These are phyloP conservation scores for Chlamydomonas sp. DNA, from an alignment of 139 green algal species.

Conservation along the genomic window DNA sequence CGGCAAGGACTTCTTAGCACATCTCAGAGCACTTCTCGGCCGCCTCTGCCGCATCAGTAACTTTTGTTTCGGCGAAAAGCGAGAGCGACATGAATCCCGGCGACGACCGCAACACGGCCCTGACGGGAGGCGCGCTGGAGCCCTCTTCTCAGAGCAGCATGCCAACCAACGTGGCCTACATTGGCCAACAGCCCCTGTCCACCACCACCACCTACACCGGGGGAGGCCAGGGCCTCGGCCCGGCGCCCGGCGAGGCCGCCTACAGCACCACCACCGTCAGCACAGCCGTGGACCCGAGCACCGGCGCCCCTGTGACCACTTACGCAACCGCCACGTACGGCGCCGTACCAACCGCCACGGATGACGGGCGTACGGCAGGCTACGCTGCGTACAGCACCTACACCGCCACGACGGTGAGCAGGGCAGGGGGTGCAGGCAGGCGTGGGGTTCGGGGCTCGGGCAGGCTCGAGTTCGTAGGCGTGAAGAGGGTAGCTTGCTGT, in stretches of 20 bases:
- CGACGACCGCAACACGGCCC: no score
- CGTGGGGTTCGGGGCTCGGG: neutral
- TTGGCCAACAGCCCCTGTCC: no score
- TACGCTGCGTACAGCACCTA: slow-evolving; percentile 24
- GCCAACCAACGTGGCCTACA: no score
- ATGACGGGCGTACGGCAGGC: neutral
- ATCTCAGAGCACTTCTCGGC: no score
- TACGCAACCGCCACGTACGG: slow-evolving; percentile 13
- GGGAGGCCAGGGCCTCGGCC: neutral
- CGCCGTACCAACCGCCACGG: neutral
- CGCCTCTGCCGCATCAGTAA: no score
- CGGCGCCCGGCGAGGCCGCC: neutral
- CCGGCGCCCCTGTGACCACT: neutral
- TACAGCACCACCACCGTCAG: slow-evolving; percentile 26
- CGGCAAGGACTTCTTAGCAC: no score
- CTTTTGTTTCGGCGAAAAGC: no score
- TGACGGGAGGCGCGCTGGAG: no score
- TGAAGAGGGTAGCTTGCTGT: neutral
- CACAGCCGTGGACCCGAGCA: slow-evolving; percentile 2
- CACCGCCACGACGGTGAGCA: slow-evolving; percentile 16
- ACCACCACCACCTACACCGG: no score
- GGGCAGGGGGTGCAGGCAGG: neutral
- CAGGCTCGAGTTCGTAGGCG: no score
- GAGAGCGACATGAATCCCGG: no score
- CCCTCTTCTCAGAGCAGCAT: no score